These are phyloP conservation scores for Chlorella sp. DNA, from an alignment of 139 green algal species.

Conservation along the genomic window DNA sequence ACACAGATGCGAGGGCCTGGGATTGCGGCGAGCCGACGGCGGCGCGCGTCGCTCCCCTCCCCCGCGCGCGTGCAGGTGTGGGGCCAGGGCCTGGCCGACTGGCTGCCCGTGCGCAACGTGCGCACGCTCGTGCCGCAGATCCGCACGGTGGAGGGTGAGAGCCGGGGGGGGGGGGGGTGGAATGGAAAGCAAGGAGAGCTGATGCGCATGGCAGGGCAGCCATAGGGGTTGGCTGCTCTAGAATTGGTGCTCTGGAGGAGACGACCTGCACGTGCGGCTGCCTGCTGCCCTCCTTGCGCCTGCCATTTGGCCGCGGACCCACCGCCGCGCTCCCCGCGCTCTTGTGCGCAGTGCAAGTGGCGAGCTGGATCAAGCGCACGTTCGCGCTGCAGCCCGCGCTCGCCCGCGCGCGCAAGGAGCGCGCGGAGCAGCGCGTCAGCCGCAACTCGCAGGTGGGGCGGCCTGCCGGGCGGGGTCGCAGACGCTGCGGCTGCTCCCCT, in stretches of 20 bases:
- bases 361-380: conserved; percentile 63
- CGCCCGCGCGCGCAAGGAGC: conserved; percentile 30
- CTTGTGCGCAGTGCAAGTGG: conserved; percentile 66
- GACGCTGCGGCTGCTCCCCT: too few relatives aligned
- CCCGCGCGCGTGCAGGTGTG: too few relatives aligned
- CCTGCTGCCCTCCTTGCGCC: background rate
- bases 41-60: too few relatives aligned
- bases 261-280: background rate
- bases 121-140: conserved; percentile 87
- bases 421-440: conserved; percentile 28
- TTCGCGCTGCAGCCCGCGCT: conserved; percentile 62
- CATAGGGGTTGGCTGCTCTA: background rate
- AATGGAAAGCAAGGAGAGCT: background rate
- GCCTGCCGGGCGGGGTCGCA: too few relatives aligned
- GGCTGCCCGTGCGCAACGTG: conserved; percentile 87
- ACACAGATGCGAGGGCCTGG: too few relatives aligned
- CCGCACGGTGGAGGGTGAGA: conserved; percentile 80
- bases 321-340: too few relatives aligned
- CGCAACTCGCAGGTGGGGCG: conserved; percentile 38
- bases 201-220: background rate
- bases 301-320: too few relatives aligned
- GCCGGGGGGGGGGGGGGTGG: background rate
- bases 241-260: background rate
- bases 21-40: too few relatives aligned
- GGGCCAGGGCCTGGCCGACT: conserved; percentile 89